Evolutionary conservation across 805 yeast species (phyloP).

Genomic region (Nakazawaea ernobii): DNA sequence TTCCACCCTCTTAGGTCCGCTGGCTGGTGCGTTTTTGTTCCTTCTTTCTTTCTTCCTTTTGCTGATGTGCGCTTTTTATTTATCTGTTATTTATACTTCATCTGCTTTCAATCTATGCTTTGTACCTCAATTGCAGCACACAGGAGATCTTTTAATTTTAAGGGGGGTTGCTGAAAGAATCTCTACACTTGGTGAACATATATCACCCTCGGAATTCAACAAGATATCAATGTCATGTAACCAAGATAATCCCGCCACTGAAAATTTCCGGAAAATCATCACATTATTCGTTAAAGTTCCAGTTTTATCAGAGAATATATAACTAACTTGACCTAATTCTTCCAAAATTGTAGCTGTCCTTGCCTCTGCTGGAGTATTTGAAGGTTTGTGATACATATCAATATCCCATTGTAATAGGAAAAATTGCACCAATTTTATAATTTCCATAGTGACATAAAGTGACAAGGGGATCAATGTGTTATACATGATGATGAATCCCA

Average conservation of each 20-base stretch:
- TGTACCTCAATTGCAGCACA: too few species aligned
- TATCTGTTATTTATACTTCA: too few species aligned
- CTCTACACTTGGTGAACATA: too few species aligned
- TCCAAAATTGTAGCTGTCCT: conserved; percentile 93
- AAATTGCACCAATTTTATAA: conserved; percentile 85
- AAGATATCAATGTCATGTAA: conserved; percentile 63
- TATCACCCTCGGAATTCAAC: conserved; percentile 16
- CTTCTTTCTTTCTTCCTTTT: too few species aligned
- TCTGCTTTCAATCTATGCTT: too few species aligned
- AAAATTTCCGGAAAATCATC: conserved; percentile 87
- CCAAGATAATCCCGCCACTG: conserved; percentile 89
- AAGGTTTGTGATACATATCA: conserved; percentile 84
- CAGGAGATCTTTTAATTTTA: too few species aligned
- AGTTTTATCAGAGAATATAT: conserved; percentile 92
- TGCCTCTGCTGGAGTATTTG: conserved; percentile 90
- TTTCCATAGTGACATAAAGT: conserved; percentile 92
- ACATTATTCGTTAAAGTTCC: conserved; percentile 94
- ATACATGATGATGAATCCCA: conserved; percentile 97
- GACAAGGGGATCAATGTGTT: conserved; percentile 94
- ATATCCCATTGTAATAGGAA: conserved; percentile 80
- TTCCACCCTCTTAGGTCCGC: too few species aligned
- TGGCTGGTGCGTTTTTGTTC: too few species aligned
- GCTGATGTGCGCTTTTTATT: too few species aligned
- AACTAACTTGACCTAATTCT: conserved; percentile 94
- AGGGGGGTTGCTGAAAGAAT: too few species aligned